Conservation (phyloP, 2,329 filamentous ascomycete genomes). For the Pseudogymnoascus sp. region DNA sequence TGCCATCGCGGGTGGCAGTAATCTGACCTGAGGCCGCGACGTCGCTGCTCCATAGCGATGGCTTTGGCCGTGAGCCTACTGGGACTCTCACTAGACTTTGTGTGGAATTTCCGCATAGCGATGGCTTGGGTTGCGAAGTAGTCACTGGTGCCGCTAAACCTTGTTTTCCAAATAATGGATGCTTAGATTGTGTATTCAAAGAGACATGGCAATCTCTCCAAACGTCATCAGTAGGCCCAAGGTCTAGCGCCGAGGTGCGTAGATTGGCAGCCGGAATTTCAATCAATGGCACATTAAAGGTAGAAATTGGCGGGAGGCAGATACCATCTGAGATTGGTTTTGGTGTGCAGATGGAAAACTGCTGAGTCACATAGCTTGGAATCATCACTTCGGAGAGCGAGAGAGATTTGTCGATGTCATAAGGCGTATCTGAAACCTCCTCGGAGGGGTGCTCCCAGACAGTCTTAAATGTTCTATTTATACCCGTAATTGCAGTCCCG, state of each 20-base stretch:
- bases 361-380: constrained; percentile 1
- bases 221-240: too few species aligned
- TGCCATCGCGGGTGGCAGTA: background rate
- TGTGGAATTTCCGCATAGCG: background rate
- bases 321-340: background rate
- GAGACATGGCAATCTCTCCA: background rate
- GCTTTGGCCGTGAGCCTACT: background rate
- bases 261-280: background rate
- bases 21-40: background rate
- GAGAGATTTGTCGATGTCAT: background rate
- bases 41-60: background rate
- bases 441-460: background rate
- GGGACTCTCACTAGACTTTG: background rate
- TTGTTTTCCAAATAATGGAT: background rate
- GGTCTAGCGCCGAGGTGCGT: background rate
- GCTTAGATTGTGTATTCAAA: background rate
- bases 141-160: background rate
- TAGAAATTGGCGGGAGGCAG: background rate
- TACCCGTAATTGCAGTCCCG: background rate
- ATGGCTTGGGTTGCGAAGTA: background rate
- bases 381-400: background rate
- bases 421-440: background rate
- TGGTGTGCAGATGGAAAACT: background rate
- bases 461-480: background rate
- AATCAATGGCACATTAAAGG: background rate